A percentile compares a stretch with the other conserved stretches of the same genome.
Evolutionary conservation across 2,329 filamentous ascomycete species (phyloP).

Genomic region (Aspergillus ochraceoroseus): DNA sequence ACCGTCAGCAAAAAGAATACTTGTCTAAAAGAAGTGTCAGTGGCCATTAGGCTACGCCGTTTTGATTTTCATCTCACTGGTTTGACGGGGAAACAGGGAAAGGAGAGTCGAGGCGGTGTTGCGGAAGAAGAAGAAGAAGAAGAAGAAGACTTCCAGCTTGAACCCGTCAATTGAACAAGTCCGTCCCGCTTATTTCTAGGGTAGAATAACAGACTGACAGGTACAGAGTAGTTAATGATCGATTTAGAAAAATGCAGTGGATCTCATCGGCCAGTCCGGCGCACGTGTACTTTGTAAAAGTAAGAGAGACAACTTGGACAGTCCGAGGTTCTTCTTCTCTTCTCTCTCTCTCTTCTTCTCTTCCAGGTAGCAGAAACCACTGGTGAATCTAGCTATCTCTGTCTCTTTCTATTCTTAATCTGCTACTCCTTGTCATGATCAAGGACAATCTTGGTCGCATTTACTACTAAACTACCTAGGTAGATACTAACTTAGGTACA

Average conservation of each 20-base stretch:
- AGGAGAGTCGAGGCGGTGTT: slow-evolving; percentile 5
- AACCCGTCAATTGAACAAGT: not conserved
- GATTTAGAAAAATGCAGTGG: not conserved
- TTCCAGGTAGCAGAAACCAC: too few relatives aligned
- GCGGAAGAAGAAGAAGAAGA: not conserved
- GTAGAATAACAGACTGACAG: too few relatives aligned
- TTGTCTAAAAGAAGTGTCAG: slow-evolving; percentile 16
- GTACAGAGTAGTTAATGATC: too few relatives aligned
- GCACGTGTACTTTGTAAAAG: too few relatives aligned
- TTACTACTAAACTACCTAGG: slow-evolving; percentile 5
- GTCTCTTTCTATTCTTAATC: too few relatives aligned
- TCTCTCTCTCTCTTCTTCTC: too few relatives aligned
- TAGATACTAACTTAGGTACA: too few relatives aligned
- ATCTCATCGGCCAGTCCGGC: slow-evolving; percentile 10
- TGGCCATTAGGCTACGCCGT: slow-evolving; percentile 31
- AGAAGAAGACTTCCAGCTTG: not conserved
- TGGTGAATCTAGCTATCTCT: too few relatives aligned
- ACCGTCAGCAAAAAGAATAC: slow-evolving; percentile 11
- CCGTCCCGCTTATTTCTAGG: too few relatives aligned
- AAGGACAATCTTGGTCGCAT: too few relatives aligned
- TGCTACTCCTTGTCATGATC: too few relatives aligned
- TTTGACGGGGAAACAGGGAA: slow-evolving; percentile 8
- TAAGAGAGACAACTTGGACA: too few relatives aligned
- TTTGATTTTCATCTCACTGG: slow-evolving; percentile 16
- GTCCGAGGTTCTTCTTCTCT: slow-evolving; percentile 8